phyloP scores from a whole-genome alignment of 176 grass and related monocot genomes.

The Oropetium thomaeum region DNA sequence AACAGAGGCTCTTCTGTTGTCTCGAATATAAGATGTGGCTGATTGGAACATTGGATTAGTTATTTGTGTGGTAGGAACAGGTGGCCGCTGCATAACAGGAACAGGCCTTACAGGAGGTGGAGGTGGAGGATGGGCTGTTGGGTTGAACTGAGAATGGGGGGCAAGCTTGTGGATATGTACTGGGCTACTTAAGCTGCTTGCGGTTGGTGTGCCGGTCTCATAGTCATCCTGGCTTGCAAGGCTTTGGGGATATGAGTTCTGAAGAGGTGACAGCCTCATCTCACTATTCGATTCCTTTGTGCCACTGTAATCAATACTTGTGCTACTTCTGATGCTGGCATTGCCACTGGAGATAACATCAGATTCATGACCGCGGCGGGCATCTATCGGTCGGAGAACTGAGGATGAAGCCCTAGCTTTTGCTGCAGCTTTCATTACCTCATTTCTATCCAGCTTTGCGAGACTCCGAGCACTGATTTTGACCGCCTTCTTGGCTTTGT shows the following conservation, averaged over 20 bases:
- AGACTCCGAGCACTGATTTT: conserved; percentile 98
- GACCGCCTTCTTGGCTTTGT: conserved; percentile 79
- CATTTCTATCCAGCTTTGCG: conserved; percentile 79
- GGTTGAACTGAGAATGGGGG: conserved; percentile 25
- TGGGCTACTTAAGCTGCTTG: conserved; percentile 87
- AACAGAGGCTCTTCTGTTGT: conserved; percentile 69
- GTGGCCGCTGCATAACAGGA: conserved; percentile 16
- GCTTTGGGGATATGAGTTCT: conserved; percentile 69
- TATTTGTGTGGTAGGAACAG: conserved; percentile 50
- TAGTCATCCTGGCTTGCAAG: conserved; percentile 77
- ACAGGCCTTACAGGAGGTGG: conserved; percentile 39
- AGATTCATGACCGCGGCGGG: conserved; percentile 45
- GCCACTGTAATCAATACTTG: conserved; percentile 56
- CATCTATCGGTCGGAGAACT: conserved; percentile 73
- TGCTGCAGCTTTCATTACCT: conserved; percentile 86
- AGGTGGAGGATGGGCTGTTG: conserved; percentile 37
- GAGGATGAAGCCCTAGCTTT: conserved; percentile 97
- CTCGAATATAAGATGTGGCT: conserved; percentile 65
- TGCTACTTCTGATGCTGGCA: conserved; percentile 69
- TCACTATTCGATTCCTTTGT: conserved; percentile 60
- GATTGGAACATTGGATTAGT: conserved; percentile 85
- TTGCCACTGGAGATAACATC: conserved; percentile 71
- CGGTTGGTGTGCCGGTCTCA: conserved; percentile 62
- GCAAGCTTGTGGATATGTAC: conserved; percentile 54
- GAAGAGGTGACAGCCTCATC: conserved; percentile 60